A percentile compares a stretch with the other conserved stretches of the same genome.
Conservation (phyloP, 2,329 filamentous ascomycete species). For the Karstenula rhodostoma region DNA sequence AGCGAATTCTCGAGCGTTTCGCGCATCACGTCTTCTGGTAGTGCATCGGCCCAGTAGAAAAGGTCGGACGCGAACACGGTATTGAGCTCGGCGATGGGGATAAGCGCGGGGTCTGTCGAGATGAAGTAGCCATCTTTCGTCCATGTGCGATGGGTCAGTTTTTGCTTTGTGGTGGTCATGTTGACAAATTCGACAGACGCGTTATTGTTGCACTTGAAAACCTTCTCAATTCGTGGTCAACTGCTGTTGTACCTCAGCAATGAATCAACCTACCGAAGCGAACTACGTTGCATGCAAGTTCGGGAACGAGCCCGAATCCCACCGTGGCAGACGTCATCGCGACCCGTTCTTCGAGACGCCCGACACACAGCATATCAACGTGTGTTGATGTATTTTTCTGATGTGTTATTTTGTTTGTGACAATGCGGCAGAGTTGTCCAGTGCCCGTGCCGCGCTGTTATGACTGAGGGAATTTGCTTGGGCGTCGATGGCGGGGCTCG, state of each 20-base stretch:
- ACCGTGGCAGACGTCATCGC: too few relatives aligned
- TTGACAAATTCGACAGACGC: too few relatives aligned
- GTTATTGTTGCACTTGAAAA: not conserved
- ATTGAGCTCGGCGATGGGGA: slow-evolving; percentile 18
- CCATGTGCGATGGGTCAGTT: slow-evolving; percentile 13
- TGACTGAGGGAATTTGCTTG: too few relatives aligned
- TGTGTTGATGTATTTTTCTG: too few relatives aligned
- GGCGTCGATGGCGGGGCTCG: too few relatives aligned
- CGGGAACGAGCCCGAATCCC: too few relatives aligned
- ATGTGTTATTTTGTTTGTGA: too few relatives aligned
- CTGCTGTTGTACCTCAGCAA: not conserved
- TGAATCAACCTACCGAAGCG: not conserved
- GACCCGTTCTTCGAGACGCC: too few relatives aligned
- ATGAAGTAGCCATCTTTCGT: slow-evolving; percentile 18
- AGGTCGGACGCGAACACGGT: slow-evolving; percentile 16
- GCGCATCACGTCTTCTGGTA: slow-evolving; percentile 17
- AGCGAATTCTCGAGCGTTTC: slow-evolving; percentile 16
- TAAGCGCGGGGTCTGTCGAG: slow-evolving; percentile 15
- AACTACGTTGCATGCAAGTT: too few relatives aligned
- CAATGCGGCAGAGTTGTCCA: too few relatives aligned
- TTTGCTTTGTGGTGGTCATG: slow-evolving; percentile 15
- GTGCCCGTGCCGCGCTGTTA: too few relatives aligned
- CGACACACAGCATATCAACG: too few relatives aligned
- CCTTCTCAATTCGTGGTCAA: not conserved
- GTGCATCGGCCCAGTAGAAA: slow-evolving; percentile 19